Conservation (phyloP, 805 yeast genomes). For the Wickerhamomyces chambardii region DNA sequence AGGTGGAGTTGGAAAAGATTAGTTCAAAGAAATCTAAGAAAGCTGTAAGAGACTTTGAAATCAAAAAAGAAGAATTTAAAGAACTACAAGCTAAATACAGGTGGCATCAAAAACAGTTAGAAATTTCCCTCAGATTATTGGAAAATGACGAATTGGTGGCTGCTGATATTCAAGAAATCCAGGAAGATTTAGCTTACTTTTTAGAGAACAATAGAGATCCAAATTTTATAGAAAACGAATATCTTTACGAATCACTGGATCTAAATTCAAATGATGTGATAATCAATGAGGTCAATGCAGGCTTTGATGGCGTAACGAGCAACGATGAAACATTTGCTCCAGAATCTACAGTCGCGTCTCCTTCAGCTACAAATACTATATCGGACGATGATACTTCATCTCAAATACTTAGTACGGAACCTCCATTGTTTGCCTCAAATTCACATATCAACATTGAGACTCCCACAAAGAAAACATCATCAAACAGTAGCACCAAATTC, state of each 20-base stretch:
- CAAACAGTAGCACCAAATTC: neutral
- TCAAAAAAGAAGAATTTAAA: conserved; percentile 53
- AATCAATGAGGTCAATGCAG: conserved; percentile 37
- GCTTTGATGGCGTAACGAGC: conserved; percentile 9
- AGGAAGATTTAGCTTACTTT: conserved; percentile 86
- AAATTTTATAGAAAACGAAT: conserved; percentile 90
- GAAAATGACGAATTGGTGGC: conserved; percentile 78
- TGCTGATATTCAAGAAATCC: conserved; percentile 63
- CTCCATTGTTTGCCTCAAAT: too few relatives aligned
- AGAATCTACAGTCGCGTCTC: neutral
- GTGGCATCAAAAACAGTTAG: conserved; percentile 74
- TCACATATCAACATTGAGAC: neutral
- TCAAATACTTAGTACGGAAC: neutral
- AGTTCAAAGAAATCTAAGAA: conserved; percentile 49
- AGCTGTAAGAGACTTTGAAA: conserved; percentile 38
- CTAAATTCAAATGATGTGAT: conserved; percentile 47
- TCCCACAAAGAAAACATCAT: neutral
- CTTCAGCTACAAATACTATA: neutral
- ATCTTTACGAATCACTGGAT: conserved; percentile 79
- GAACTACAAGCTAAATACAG: conserved; percentile 62
- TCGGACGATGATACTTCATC: neutral
- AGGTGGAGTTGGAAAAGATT: conserved; percentile 57
- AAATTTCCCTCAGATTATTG: conserved; percentile 62
- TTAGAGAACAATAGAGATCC: conserved; percentile 88
- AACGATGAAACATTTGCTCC: conserved; percentile 1